phyloP scores from a whole-genome alignment of 345 rosid genomes.

The Eucalyptus tenuipes region DNA sequence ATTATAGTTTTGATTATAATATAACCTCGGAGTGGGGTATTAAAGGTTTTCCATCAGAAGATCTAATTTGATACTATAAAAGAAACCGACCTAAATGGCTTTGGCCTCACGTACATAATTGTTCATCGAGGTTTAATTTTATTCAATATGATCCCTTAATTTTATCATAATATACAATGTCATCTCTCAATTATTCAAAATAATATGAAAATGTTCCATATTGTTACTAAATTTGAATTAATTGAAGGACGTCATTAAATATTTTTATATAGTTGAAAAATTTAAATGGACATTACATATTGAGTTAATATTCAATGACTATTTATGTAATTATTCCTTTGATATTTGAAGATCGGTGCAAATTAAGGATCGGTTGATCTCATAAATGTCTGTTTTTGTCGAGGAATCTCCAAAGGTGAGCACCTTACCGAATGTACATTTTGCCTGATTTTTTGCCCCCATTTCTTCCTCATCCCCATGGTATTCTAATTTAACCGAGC shows the following conservation, averaged over 20 bases:
- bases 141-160: no score
- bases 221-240: no score
- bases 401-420: background rate
- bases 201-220: no score
- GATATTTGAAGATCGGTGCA: background rate
- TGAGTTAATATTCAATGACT: accelerated
- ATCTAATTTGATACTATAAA: background rate
- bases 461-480: background rate
- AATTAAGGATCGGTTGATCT: background rate
- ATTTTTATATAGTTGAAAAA: no score
- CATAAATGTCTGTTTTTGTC: background rate
- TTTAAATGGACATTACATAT: no score
- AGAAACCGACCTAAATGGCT: background rate
- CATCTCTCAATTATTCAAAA: no score
- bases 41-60: background rate
- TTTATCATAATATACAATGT: accelerated
- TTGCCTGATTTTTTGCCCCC: background rate
- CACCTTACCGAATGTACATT: background rate
- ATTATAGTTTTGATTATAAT: background rate
- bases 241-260: no score
- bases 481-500: background rate
- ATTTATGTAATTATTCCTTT: no score
- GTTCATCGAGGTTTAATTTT: no score
- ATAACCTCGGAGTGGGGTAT: background rate
- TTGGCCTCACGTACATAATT: no score